Conservation (phyloP, 768 basidiomycete genomes). For the Hypholoma sublateritium region DNA sequence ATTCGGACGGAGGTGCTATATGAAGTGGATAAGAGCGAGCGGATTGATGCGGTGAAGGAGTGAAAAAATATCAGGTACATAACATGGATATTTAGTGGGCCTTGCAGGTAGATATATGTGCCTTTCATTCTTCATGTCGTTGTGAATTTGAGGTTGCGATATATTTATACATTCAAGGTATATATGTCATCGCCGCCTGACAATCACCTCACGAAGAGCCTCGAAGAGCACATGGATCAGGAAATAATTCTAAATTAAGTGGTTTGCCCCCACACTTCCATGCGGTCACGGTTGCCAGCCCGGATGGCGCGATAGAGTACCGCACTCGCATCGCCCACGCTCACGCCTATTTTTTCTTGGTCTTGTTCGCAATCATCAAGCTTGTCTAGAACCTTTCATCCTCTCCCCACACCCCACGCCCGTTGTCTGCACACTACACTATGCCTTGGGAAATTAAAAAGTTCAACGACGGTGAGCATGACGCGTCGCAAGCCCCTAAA, state of each 20-base stretch:
- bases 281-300: background rate
- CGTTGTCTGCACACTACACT: background rate
- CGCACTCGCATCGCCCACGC: background rate
- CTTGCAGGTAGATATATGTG: too few species aligned
- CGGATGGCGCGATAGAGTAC: background rate
- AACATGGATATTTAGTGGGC: background rate
- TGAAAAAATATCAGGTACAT: background rate
- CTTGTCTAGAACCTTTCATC: background rate
- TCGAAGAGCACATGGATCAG: too few species aligned
- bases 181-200: background rate
- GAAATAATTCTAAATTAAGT: too few species aligned
- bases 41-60: constrained; percentile 23
- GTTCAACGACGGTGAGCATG: constrained; percentile 54
- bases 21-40: constrained; percentile 35
- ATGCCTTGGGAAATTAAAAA: constrained; percentile 66
- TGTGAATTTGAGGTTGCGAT: too few species aligned
- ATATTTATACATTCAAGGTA: background rate
- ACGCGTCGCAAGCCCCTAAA: background rate
- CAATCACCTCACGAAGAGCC: too few species aligned
- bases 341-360: background rate
- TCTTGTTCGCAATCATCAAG: background rate
- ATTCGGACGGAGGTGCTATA: constrained; percentile 40
- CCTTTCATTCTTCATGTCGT: too few species aligned
- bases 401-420: background rate
- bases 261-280: constrained; percentile 1